phyloP scores from a whole-genome alignment of 2,329 filamentous ascomycete genomes.

The Botryotinia convoluta region DNA sequence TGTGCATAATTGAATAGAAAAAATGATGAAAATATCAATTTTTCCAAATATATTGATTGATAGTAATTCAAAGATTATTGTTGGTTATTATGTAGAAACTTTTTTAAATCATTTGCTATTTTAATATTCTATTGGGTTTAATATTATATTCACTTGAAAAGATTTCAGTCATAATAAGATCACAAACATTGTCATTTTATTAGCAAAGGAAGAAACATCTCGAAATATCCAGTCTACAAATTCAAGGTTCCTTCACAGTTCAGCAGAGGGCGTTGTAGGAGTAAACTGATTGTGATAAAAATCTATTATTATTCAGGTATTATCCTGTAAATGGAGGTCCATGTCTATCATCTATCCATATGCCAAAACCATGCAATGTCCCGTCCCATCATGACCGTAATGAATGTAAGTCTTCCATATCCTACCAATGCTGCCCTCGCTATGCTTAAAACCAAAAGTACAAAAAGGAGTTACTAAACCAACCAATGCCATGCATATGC shows the following conservation, averaged over 20 bases:
- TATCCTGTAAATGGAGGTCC: neutral
- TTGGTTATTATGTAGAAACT: no score
- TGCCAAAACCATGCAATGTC: neutral
- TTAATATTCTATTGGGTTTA: no score
- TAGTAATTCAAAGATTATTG: no score
- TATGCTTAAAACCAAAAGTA: neutral
- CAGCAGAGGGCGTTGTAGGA: neutral
- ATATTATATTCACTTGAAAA: no score
- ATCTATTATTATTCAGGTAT: neutral
- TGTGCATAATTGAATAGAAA: no score
- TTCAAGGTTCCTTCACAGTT: neutral
- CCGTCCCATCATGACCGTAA: neutral
- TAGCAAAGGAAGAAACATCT: neutral
- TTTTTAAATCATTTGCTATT: no score
- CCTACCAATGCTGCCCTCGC: neutral
- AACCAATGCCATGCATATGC: neutral
- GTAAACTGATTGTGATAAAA: neutral
- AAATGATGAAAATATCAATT: no score
- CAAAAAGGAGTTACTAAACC: neutral
- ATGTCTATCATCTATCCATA: neutral
- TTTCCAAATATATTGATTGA: no score
- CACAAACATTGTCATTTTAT: neutral
- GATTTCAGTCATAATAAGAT: no score
- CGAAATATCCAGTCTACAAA: neutral
- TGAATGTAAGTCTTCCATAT: neutral